phyloP scores from a whole-genome alignment of 2,329 filamentous ascomycete species.

The Sphaerulina vaccinii region DNA sequence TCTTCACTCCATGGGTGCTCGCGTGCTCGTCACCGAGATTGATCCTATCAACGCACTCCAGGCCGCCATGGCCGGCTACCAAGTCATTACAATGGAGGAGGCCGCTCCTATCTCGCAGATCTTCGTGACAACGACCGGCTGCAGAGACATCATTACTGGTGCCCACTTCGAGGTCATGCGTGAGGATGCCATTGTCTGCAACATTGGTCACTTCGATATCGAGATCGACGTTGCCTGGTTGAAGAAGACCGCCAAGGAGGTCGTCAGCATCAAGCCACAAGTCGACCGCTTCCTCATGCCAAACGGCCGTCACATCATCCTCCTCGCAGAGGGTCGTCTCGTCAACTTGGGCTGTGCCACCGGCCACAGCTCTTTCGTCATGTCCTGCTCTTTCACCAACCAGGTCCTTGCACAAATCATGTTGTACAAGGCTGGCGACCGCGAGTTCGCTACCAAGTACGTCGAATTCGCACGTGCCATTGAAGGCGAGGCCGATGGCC shows the following conservation, averaged over 20 bases:
- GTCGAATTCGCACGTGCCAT: slow-evolving; percentile 73
- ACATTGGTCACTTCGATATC: slow-evolving; percentile 99
- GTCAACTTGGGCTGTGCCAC: slow-evolving; percentile 99
- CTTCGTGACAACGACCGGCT: slow-evolving; percentile 98
- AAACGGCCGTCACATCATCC: slow-evolving; percentile 94
- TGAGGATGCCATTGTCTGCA: slow-evolving; percentile 99
- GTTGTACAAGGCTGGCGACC: slow-evolving; percentile 90
- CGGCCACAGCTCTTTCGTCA: slow-evolving; percentile 98
- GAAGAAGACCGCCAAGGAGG: slow-evolving; percentile 90
- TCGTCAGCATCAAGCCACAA: slow-evolving; percentile 99
- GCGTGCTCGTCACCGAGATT: slow-evolving; percentile 93
- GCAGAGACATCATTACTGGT: slow-evolving; percentile 93
- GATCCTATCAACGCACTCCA: slow-evolving; percentile 99
- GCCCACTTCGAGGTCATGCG: slow-evolving; percentile 92
- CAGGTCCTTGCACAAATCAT: slow-evolving; percentile 99
- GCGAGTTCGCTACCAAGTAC: slow-evolving; percentile 88
- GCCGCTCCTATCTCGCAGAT: slow-evolving; percentile 87
- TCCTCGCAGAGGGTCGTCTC: slow-evolving; percentile 95
- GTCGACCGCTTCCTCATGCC: slow-evolving; percentile 97
- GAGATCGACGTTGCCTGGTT: slow-evolving; percentile 99
- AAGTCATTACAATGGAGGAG: slow-evolving; percentile 98
- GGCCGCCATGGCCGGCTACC: slow-evolving; percentile 93
- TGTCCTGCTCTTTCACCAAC: slow-evolving; percentile 99
- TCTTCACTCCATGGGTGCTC: slow-evolving; percentile 94
- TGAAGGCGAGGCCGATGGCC: slow-evolving; percentile 34